These are phyloP conservation scores for Malassezia restricta DNA, from an alignment of 1,284 basidiomycete species.

Conservation along the genomic window DNA sequence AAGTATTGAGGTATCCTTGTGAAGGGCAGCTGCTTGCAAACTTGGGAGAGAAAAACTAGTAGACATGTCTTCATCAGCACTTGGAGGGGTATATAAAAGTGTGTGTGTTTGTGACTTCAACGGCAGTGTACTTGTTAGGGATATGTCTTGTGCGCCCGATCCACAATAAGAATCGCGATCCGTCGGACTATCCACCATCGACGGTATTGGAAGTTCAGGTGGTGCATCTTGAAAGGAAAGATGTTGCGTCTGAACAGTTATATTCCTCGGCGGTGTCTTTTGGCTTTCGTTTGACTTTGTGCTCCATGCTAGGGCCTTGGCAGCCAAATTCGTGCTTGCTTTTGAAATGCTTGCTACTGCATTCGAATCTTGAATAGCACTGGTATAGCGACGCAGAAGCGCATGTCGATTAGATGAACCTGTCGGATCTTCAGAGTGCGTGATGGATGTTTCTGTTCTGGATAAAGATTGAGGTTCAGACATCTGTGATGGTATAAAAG, in stretches of 20 bases:
- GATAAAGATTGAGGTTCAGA: no score
- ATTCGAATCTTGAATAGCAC: slow-evolving; percentile 39
- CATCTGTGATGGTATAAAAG: not conserved
- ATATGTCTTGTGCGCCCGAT: no score
- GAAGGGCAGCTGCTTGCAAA: not conserved
- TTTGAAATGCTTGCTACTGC: slow-evolving; percentile 40
- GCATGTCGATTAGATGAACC: not conserved
- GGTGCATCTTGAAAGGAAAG: not conserved
- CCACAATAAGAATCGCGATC: slow-evolving; percentile 1
- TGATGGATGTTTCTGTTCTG: not conserved
- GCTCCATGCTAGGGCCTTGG: slow-evolving; percentile 28
- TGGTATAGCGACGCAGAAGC: slow-evolving; percentile 27
- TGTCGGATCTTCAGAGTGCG: not conserved
- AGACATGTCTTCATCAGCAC: not conserved
- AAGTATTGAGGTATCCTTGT: no score
- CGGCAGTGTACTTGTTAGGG: no score
- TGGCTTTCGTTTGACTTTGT: not conserved
- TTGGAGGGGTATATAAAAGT: not conserved
- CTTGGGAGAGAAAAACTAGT: slow-evolving; percentile 2
- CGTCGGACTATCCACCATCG: not conserved
- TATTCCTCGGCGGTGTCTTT: not conserved
- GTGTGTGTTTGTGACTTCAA: no score
- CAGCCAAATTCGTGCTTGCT: slow-evolving; percentile 37
- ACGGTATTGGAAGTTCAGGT: slow-evolving; percentile 8
- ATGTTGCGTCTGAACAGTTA: not conserved